Evolutionary conservation across 2,329 filamentous ascomycete genomes (phyloP), one percentile per base, ranked within the genome.

Genomic region (Penicillium sp.): DNA sequence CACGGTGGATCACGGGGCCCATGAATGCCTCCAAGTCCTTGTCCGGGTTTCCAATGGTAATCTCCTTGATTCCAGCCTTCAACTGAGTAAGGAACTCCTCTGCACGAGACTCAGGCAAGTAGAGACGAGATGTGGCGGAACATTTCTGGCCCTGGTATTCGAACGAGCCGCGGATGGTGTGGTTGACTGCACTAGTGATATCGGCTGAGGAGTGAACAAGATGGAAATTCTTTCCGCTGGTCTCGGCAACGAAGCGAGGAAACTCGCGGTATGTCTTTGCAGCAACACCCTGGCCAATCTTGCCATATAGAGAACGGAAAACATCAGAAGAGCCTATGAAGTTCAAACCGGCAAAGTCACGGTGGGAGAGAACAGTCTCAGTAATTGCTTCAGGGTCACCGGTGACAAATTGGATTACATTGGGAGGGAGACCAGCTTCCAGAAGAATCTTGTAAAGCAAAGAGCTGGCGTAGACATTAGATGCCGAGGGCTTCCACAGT

Each of bases 401-500:
- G 1, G 92, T 92, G 6, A 97, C 84, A 71, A 96, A 96, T 74
- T 97, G 93, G 59, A 97, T 89, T 40, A 97, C 93, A 63, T 93
- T 86, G 61, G 84, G 84, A 31, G 93, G 93, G 40, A 97, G 84
- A 30, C 92, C 92, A 22, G 92, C 91, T 77, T 97, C 92, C 26
- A 93, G 78, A n/a, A 97, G 82, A 71, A 97, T 94, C 70, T 92
- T 83, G 79, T 96, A 93, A 41, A 96, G 80, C 48, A 97, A 78
- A 83, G 88, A 92, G 79, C 91, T 96, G 55, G 89, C 91, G 17
- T 89, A 88, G 58, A 96, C 88, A 40, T 91, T 90, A 25, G 81
- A 88, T 64, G 93, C 90, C 12, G 90, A 94, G 16, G 92, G 92
- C 80, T 97, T 97, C 92, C 92, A 97, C 36, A 97, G 78, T 4